These are phyloP conservation scores for Pholiota adiposa DNA, from an alignment of 1,284 basidiomycete genomes.

Conservation along the genomic window DNA sequence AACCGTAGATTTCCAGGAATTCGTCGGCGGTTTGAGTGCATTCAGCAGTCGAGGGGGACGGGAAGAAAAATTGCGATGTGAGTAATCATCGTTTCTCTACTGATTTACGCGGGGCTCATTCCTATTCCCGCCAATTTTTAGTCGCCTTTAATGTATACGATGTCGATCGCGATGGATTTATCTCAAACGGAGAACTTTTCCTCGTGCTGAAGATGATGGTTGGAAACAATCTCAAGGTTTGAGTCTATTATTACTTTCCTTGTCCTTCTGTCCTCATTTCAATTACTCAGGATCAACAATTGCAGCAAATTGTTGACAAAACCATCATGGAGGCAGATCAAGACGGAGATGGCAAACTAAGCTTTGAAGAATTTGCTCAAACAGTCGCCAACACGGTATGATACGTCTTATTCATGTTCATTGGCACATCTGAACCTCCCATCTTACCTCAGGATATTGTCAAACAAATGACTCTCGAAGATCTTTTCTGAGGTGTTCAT, in stretches of 20 bases:
- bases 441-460: constrained; percentile 70
- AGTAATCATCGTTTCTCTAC: constrained; percentile 35
- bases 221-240: constrained; percentile 94
- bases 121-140: constrained; percentile 2
- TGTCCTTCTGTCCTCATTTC: neutral
- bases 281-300: constrained; percentile 84
- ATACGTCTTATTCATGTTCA: neutral
- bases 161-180: constrained; percentile 95
- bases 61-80: constrained; percentile 96
- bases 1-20: constrained; percentile 99
- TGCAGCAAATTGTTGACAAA: constrained; percentile 99
- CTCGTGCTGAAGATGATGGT: constrained; percentile 99
- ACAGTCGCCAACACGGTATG: constrained; percentile 96
- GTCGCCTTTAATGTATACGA: constrained; percentile 83
- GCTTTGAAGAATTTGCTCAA: constrained; percentile 94
- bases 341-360: constrained; percentile 96
- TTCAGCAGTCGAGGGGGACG: constrained; percentile 96
- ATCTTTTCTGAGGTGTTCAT: constrained; percentile 63
- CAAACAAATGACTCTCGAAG: constrained; percentile 99
- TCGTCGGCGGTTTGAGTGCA: constrained; percentile 95
- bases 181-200: constrained; percentile 99
- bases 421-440: neutral
- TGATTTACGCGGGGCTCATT: neutral
- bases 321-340: constrained; percentile 99
- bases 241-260: constrained; percentile 13